These are phyloP conservation scores for Botrytis tulipae DNA, from an alignment of 2,329 filamentous ascomycete species.

Conservation along the genomic window DNA sequence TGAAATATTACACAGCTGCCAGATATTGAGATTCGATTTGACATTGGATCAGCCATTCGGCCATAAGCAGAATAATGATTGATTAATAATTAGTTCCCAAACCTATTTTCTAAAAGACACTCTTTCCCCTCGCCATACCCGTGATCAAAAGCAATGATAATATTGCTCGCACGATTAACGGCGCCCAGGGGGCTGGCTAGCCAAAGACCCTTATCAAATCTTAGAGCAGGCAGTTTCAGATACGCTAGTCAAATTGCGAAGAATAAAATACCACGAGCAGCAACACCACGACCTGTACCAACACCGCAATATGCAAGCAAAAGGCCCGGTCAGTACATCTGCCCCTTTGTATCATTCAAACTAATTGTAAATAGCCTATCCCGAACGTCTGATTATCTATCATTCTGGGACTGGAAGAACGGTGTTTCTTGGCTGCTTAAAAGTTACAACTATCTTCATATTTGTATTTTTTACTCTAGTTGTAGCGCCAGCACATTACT, in stretches of 20 bases:
- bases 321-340: constrained; percentile 9
- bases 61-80: not conserved
- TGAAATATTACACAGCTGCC: not conserved
- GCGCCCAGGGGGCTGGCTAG: not conserved
- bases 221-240: not conserved
- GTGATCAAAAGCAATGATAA: constrained; percentile 4
- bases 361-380: constrained; percentile 44
- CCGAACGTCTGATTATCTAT: constrained; percentile 66
- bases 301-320: constrained; percentile 21
- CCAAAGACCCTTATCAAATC: not conserved
- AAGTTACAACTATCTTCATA: constrained; percentile 68
- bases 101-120: not conserved
- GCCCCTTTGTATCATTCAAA: not conserved
- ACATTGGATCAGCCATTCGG: not conserved
- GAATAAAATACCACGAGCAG: not conserved
- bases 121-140: not conserved
- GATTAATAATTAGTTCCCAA: not conserved
- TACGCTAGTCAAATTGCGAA: not conserved
- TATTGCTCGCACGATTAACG: constrained; percentile 1
- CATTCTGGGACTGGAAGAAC: constrained; percentile 68
- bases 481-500: constrained; percentile 48
- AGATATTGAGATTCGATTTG: not conserved
- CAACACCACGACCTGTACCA: not conserved
- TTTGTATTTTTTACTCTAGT: constrained; percentile 65
- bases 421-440: constrained; percentile 67